Conservation (phyloP, 2,329 filamentous ascomycete genomes). For the Tolypocladium inflatum region DNA sequence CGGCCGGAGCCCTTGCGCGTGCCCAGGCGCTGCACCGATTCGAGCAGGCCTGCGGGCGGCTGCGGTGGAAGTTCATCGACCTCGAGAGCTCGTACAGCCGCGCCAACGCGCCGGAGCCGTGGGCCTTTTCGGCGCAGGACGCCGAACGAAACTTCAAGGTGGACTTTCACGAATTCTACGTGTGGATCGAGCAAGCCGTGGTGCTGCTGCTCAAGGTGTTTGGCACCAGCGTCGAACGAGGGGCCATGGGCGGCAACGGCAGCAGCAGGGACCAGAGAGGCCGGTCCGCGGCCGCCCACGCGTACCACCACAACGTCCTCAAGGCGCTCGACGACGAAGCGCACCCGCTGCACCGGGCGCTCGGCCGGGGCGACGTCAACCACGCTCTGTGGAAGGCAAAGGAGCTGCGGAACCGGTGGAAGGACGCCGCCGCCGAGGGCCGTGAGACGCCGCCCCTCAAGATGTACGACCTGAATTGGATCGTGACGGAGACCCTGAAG, state of each 20-base stretch:
- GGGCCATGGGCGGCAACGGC: constrained; percentile 13
- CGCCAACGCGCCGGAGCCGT: constrained; percentile 30
- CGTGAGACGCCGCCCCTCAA: constrained; percentile 33
- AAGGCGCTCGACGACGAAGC: constrained; percentile 45
- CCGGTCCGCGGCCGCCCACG: constrained; percentile 26
- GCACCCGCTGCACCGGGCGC: constrained; percentile 45
- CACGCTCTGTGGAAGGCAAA: constrained; percentile 56
- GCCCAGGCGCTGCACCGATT: constrained; percentile 44
- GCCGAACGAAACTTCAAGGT: constrained; percentile 66
- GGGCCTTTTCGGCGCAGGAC: constrained; percentile 27
- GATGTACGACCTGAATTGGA: constrained; percentile 51
- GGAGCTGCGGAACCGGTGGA: constrained; percentile 64
- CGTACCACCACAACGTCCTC: constrained; percentile 63
- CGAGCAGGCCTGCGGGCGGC: constrained; percentile 48
- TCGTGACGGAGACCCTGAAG: constrained; percentile 45
- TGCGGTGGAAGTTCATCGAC: constrained; percentile 56
- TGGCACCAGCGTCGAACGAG: constrained; percentile 36
- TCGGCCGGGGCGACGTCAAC: constrained; percentile 46
- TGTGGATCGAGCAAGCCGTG: constrained; percentile 60
- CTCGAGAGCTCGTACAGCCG: constrained; percentile 46
- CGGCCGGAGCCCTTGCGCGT: neutral
- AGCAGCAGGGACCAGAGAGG: constrained; percentile 7
- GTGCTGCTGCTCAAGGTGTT: constrained; percentile 58
- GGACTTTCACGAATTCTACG: constrained; percentile 71
- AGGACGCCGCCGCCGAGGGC: constrained; percentile 50